These are phyloP conservation scores for Kentomonas sorsogonicus DNA, from an alignment of 208 protist genomes.

Conservation along the genomic window DNA sequence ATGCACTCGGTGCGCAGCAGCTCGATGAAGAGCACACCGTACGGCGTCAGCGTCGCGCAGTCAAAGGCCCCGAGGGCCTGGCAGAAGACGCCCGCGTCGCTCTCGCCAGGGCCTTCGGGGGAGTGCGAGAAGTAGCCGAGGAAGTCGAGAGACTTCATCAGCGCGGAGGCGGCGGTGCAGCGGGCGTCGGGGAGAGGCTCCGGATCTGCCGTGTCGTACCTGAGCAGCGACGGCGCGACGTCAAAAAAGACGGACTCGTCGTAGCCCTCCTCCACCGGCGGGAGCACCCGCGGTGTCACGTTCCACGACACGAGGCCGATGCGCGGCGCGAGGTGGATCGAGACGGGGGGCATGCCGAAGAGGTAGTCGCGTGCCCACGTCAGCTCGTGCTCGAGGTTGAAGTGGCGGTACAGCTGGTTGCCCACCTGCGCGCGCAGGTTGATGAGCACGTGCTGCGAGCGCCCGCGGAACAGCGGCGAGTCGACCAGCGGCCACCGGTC, in stretches of 20 bases:
- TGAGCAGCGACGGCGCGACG: slow-evolving; percentile 43
- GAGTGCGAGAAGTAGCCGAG: slow-evolving; percentile 89
- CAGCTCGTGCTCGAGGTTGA: slow-evolving; percentile 10
- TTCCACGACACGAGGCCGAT: slow-evolving; percentile 64
- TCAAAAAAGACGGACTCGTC: slow-evolving; percentile 51
- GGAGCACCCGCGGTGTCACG: slow-evolving; percentile 21
- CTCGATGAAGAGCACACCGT: slow-evolving; percentile 83
- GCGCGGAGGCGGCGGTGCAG: slow-evolving; percentile 49
- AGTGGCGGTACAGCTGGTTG: slow-evolving; percentile 54
- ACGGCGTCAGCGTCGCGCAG: slow-evolving; percentile 74
- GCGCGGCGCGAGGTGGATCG: slow-evolving; percentile 41
- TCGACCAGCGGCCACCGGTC: slow-evolving; percentile 87
- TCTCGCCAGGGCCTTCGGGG: slow-evolving; percentile 30
- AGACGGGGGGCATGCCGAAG: slow-evolving; percentile 21
- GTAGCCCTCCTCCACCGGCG: slow-evolving; percentile 8
- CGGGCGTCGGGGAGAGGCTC: slow-evolving; percentile 24
- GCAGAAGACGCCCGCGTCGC: slow-evolving; percentile 53
- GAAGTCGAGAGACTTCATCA: slow-evolving; percentile 82
- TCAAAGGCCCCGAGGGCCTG: slow-evolving; percentile 52
- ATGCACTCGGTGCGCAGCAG: slow-evolving; percentile 64
- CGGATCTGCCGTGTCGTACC: slow-evolving; percentile 16
- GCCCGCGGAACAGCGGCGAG: slow-evolving; percentile 54
- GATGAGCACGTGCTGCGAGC: slow-evolving; percentile 70
- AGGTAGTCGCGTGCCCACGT: slow-evolving; percentile 66
- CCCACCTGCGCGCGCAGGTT: slow-evolving; percentile 71